Evolutionary conservation across 345 rosid species (phyloP), one percentile per base, ranked within the genome.

Genomic region (Luvunga scandens): DNA sequence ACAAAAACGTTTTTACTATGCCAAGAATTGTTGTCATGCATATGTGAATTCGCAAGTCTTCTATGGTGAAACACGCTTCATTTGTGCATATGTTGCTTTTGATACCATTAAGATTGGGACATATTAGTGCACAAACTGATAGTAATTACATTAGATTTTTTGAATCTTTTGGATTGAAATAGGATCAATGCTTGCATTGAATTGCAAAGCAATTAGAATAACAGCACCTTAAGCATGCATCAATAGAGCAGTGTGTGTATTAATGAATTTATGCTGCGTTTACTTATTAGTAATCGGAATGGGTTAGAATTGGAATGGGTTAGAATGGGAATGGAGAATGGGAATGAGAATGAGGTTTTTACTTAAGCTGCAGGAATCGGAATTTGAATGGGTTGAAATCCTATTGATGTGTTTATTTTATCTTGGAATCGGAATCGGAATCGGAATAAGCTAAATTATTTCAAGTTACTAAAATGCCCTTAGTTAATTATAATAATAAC

Each of bases 1-100:
- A 80, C 87, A 80, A 75, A 87, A 80, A 85, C 89, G 87, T 80
- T 72, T 83, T 42, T 73, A 66, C 42, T 39, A 48, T 79, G 75
- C 75, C 62, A 31, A 66, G 66, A 73, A 69, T 60, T 38, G 60
- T 36, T 75, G 72, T 34, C 36, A 56, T 64, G 42, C 53, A 39
- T 66, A 55, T 79, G 67, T 24, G 42, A 65, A 56, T 69, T 68
- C n/a, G 19, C 2, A 55, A 19, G 73, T 24, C 53, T 68, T 22
- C 31, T 13, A 21, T 60, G 55, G 61, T 28, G 19, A 65, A 66
- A 22, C 55, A 59, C 10, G 72, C 30, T 36, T 48, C 63, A 53
- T 27, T 27, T 72, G 55, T 48, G 38, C 39, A 14, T 67, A 10
- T 28, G 64, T 19, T 68, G 65, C 28, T 61, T 21, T 30, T 42